A percentile compares a stretch with the other conserved stretches of the same genome.
Evolutionary conservation across 306 rosid species (phyloP).

Genomic region (Geum urbanum): DNA sequence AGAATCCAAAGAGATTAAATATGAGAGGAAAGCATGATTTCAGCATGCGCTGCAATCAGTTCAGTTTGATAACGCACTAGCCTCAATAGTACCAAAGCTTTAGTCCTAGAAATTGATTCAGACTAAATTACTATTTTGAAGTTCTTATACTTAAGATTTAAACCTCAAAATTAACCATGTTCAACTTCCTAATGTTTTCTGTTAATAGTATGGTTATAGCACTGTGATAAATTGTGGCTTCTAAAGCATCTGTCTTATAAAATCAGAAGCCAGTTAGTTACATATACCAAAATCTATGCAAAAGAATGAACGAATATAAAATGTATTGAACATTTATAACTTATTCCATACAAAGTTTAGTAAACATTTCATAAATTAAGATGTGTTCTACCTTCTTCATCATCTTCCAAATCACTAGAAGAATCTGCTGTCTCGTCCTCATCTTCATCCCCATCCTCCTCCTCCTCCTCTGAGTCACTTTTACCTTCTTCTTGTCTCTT

Average conservation of each 20-base stretch:
- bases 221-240: too few species aligned
- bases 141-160: background rate
- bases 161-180: background rate
- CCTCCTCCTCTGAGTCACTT: constrained; percentile 35
- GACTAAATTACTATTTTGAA: background rate
- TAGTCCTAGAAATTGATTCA: background rate
- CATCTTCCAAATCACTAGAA: constrained; percentile 33
- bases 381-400: constrained; percentile 42
- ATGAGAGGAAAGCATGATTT: background rate
- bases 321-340: background rate
- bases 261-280: background rate
- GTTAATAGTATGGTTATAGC: background rate
- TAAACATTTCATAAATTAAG: background rate
- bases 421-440: constrained; percentile 32
- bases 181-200: background rate
- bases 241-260: background rate
- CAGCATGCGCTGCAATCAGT: background rate
- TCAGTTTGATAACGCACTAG: background rate
- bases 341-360: background rate
- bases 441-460: constrained; percentile 26
- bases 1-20: background rate
- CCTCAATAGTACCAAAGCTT: background rate
- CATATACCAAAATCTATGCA: background rate
- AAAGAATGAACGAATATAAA: background rate
- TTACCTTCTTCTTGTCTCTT: constrained; percentile 45